phyloP scores from a whole-genome alignment of 2,329 filamentous ascomycete species.

The Alternaria arbusti region DNA sequence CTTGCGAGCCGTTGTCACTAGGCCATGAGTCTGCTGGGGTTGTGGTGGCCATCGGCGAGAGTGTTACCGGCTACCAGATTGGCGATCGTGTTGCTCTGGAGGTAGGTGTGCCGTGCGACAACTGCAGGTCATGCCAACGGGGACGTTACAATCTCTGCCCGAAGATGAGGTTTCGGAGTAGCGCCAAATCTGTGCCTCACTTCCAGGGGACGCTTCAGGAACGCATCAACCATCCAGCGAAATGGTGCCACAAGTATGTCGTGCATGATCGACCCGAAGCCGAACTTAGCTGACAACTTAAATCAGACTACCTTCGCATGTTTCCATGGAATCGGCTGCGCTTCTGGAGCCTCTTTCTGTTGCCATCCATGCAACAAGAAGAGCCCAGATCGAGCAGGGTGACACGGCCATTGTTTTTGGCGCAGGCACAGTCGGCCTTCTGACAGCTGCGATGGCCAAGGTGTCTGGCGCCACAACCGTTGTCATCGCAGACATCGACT shows the following conservation, averaged over 20 bases:
- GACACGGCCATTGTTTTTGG: constrained; percentile 84
- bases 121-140: constrained; percentile 51
- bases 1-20: constrained; percentile 68
- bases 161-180: constrained; percentile 52
- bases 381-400: constrained; percentile 74
- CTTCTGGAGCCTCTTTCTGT: constrained; percentile 72
- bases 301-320: constrained; percentile 48
- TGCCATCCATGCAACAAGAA: constrained; percentile 81
- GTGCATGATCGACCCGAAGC: constrained; percentile 37
- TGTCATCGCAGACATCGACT: constrained; percentile 50
- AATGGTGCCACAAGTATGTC: constrained; percentile 54
- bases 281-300: constrained; percentile 38
- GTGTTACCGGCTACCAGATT: constrained; percentile 47
- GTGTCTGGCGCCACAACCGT: constrained; percentile 51
- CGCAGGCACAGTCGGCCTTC: constrained; percentile 68
- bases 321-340: constrained; percentile 49
- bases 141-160: constrained; percentile 53
- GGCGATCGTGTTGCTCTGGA: constrained; percentile 52
- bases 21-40: constrained; percentile 51
- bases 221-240: constrained; percentile 52
- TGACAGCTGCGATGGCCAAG: constrained; percentile 51
- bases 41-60: constrained; percentile 48
- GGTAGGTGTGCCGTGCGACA: constrained; percentile 51
- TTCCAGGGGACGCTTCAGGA: constrained; percentile 54
- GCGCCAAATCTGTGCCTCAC: constrained; percentile 52